Conservation (phyloP, 495 filamentous ascomycete genomes). For the Peziza echinospora region DNA sequence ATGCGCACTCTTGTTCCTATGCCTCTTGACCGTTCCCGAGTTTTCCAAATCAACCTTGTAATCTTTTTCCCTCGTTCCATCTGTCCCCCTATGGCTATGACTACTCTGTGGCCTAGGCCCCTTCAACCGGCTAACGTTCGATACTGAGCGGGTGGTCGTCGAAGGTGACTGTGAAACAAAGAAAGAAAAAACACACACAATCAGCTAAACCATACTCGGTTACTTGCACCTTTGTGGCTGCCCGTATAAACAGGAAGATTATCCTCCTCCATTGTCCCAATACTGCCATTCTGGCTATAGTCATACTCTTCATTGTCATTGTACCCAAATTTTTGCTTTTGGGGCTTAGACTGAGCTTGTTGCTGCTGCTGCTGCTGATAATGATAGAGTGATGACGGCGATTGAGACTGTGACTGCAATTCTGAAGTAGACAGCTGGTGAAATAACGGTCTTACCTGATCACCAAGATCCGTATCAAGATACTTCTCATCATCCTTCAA, state of each 20-base stretch:
- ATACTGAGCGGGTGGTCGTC: conserved; percentile 17
- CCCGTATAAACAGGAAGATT: conserved; percentile 8
- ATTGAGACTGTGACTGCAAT: background rate
- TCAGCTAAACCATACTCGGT: background rate
- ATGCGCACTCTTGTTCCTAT: background rate
- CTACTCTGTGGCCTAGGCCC: conserved; percentile 17
- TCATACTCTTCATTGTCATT: no score
- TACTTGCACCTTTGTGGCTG: conserved; percentile 15
- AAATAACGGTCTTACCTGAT: background rate
- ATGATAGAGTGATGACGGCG: background rate
- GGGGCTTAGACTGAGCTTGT: no score
- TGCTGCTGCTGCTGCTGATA: no score
- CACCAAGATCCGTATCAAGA: background rate
- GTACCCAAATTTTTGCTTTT: no score
- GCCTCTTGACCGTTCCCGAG: background rate
- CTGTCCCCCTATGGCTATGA: conserved; percentile 19
- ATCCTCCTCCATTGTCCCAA: conserved; percentile 9
- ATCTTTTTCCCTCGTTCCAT: conserved; percentile 3
- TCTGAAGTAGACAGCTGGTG: background rate
- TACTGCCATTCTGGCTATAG: no score
- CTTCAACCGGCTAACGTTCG: conserved; percentile 15
- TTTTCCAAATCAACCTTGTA: background rate
- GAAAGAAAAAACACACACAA: conserved; percentile 3
- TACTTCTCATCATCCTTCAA: background rate
- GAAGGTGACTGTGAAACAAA: conserved; percentile 8